A percentile compares a stretch with the other conserved stretches of the same genome.
phyloP scores from a whole-genome alignment of 208 protist species.

The Acanthamoeba royreba region DNA sequence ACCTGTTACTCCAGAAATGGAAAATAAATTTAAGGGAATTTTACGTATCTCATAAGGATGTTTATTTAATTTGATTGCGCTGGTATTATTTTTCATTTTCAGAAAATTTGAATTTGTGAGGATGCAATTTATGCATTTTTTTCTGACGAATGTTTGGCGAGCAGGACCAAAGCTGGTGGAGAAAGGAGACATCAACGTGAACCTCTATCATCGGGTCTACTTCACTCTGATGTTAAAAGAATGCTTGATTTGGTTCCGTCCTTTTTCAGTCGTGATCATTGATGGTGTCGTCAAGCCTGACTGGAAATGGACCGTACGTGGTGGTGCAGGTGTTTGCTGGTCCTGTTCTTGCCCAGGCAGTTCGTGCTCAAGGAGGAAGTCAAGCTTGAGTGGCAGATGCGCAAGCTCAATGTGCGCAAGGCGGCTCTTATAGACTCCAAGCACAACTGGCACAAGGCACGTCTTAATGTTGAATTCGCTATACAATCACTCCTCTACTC shows the following conservation, averaged over 20 bases:
- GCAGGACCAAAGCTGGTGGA: neutral
- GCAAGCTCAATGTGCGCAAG: neutral
- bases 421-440: neutral
- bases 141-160: neutral
- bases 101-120: no score
- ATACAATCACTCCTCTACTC: neutral
- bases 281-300: neutral
- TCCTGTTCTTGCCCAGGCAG: neutral
- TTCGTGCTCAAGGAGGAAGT: neutral
- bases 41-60: neutral
- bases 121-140: neutral
- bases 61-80: no score
- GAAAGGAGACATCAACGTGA: neutral
- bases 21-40: no score
- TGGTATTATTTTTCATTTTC: no score
- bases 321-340: neutral
- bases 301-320: neutral
- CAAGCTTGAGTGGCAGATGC: neutral
- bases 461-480: no score
- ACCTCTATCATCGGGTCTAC: neutral
- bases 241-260: neutral
- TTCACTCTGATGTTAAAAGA: neutral
- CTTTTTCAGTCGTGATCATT: neutral
- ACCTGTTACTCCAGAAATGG: no score
- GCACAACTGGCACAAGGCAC: neutral